Evolutionary conservation across 306 rosid genomes (phyloP).

Genomic region (Vicia villosa): DNA sequence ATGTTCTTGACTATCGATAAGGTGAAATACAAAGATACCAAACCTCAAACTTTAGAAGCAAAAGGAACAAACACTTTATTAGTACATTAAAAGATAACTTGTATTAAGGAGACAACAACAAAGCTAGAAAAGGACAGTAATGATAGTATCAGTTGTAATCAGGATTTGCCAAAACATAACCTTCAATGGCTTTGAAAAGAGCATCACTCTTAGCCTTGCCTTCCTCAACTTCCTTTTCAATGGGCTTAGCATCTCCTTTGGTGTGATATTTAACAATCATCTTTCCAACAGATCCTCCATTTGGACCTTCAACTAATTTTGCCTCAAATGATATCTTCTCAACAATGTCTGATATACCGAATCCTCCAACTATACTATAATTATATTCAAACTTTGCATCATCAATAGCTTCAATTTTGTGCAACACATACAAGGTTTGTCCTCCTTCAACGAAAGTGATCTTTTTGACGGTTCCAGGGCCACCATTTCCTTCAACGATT

Average conservation of each 20-base stretch:
- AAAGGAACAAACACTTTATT: background rate
- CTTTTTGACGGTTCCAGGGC: constrained; percentile 51
- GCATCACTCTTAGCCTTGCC: constrained; percentile 45
- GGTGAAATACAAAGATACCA: no score
- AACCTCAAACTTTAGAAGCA: no score
- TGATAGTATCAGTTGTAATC: constrained; percentile 18
- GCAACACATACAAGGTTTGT: constrained; percentile 34
- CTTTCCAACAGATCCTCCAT: constrained; percentile 45
- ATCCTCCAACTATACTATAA: constrained; percentile 48
- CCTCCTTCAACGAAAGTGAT: constrained; percentile 39
- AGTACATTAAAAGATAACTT: background rate
- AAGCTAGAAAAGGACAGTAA: background rate
- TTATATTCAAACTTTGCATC: constrained; percentile 32
- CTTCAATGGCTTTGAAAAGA: constrained; percentile 48
- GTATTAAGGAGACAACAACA: background rate
- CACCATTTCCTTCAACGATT: constrained; percentile 46
- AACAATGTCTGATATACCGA: constrained; percentile 2
- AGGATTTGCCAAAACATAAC: constrained; percentile 44
- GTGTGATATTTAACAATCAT: constrained; percentile 1
- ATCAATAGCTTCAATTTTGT: constrained; percentile 41
- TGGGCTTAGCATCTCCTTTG: constrained; percentile 41
- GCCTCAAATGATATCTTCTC: constrained; percentile 43
- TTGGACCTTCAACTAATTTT: constrained; percentile 33
- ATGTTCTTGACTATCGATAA: no score
- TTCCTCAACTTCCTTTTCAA: constrained; percentile 30